Base-by-base conservation (phyloP, 2,329 filamentous ascomycete genomes). In the Sordariomycetes sp. region DNA sequence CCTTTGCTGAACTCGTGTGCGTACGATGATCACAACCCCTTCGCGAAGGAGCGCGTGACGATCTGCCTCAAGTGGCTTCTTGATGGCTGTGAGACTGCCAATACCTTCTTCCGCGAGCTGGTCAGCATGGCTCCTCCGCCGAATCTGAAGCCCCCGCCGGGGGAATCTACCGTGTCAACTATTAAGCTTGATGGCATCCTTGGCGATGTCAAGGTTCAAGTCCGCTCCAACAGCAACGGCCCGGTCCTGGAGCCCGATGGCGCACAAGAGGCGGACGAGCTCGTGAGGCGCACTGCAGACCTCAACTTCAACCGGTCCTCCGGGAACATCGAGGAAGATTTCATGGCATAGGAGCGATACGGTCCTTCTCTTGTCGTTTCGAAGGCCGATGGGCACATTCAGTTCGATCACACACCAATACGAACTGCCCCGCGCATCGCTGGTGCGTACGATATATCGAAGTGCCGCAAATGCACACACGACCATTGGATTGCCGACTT, bases 11-110 rank as follows among this genome's bases (percentile, higher is more conserved):
- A 87, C 49, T 94, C 87, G 58, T 95, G 87, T 47, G 75, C 79
- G 21, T 92, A 92, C 52, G 90, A 96, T 51, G 86, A 90, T 46
- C 79, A 94, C 59, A 95, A 95, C 50, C 86, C 87, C 1, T 95
- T 90, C 52, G 88, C 94, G 42, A 86, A 90, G 48, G 90, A 96
- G 56, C 84, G 88, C 43, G 85, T 86, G 3, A 86, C 88, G 32
- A 79, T 94, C 53, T 88, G 84, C 44, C 69, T 93, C n/a, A 88
- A 90, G 52, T 93, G 79, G 72, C 66, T 84, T 6, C 73, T 85
- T 59, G 81, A 85, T 45, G 82, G 81, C 10, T 86, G 79, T 39
- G 72, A 79, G 21, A 79, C 79, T 37, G 85, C 84, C 12, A 81
- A 82, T 42, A 69, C 75, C 21, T 82, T 83, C 46, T 75, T 88